Evolutionary conservation across 805 yeast genomes (phyloP).

Genomic region (Ogataea degrootiae): DNA sequence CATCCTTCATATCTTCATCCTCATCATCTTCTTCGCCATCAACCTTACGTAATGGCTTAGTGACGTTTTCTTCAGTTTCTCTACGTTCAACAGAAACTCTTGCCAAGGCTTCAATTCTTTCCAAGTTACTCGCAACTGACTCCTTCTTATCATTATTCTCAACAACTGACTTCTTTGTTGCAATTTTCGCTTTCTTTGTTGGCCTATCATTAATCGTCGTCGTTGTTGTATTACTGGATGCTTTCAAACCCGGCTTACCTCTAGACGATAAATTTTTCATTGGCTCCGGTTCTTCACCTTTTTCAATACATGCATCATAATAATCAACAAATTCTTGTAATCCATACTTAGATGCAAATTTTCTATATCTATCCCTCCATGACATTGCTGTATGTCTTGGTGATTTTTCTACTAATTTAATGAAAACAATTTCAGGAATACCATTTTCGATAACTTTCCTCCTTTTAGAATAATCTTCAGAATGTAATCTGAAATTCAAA

Average conservation of each 20-base stretch:
- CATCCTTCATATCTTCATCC: no score
- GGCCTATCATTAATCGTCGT: conserved; percentile 16
- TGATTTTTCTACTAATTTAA: conserved; percentile 32
- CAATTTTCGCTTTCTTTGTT: conserved; percentile 13
- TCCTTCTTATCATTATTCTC: conserved; percentile 2
- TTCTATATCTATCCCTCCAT: conserved; percentile 81
- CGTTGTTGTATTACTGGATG: conserved; percentile 25
- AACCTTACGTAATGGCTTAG: neutral
- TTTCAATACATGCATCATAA: conserved; percentile 39
- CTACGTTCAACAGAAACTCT: conserved; percentile 24
- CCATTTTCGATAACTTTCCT: conserved; percentile 20
- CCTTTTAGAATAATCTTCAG: conserved; percentile 16
- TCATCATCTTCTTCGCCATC: neutral
- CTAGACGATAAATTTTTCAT: conserved; percentile 53
- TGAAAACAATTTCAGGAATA: conserved; percentile 36
- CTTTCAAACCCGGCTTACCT: no score
- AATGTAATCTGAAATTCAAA: conserved; percentile 18
- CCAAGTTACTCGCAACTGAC: conserved; percentile 9
- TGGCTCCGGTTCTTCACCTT: conserved; percentile 44
- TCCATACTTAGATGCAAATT: conserved; percentile 62
- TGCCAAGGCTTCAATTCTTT: conserved; percentile 24
- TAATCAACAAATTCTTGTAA: conserved; percentile 50
- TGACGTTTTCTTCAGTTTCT: conserved; percentile 15
- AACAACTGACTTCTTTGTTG: neutral
- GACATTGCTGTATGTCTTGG: conserved; percentile 61